Evolutionary conservation across 257 asterid species (phyloP).

Genomic region (Solanum piurae): DNA sequence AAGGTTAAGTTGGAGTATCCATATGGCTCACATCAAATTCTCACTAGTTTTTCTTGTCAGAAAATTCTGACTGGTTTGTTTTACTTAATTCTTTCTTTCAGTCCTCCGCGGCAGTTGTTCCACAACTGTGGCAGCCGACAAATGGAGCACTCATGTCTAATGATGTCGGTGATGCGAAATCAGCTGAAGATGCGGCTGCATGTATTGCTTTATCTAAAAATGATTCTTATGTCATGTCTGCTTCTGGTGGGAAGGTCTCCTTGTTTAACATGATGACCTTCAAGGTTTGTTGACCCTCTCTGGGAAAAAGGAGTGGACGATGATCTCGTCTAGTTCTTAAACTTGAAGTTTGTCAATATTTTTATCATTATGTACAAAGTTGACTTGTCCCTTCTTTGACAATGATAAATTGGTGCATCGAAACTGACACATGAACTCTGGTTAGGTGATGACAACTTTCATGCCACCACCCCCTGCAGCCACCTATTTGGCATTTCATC

Average conservation of each 20-base stretch:
- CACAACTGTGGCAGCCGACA: slow-evolving; percentile 88
- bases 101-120: slow-evolving; percentile 74
- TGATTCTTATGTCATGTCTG: slow-evolving; percentile 98
- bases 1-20: slow-evolving; percentile 27
- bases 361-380: background rate
- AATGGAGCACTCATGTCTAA: slow-evolving; percentile 85
- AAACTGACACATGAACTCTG: slow-evolving; percentile 6
- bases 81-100: slow-evolving; percentile 18
- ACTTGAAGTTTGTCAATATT: background rate
- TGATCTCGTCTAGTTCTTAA: background rate
- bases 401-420: background rate
- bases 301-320: background rate
- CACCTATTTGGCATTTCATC: slow-evolving; percentile 86
- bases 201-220: slow-evolving; percentile 91
- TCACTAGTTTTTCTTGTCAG: background rate
- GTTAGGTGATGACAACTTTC: slow-evolving; percentile 96
- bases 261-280: slow-evolving; percentile 98
- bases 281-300: slow-evolving; percentile 39
- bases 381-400: background rate
- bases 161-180: slow-evolving; percentile 59
- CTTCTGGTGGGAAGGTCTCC: slow-evolving; percentile 96
- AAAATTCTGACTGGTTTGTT: background rate
- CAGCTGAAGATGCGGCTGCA: slow-evolving; percentile 74
- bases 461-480: slow-evolving; percentile 99
- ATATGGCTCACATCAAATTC: background rate